Evolutionary conservation across 2,329 filamentous ascomycete species (phyloP).

Genomic region (Aureobasidium sp.): DNA sequence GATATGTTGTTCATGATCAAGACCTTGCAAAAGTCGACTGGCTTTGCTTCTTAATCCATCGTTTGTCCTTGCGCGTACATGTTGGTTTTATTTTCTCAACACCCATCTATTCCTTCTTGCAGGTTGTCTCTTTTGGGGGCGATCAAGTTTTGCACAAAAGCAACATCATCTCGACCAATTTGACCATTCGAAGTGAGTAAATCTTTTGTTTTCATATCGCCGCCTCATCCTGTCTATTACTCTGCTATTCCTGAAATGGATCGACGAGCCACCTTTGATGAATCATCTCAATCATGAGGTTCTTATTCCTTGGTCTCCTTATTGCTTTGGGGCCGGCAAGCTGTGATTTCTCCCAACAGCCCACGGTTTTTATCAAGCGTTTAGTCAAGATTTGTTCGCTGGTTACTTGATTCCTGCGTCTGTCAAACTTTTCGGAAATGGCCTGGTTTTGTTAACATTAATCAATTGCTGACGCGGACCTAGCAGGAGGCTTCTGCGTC

Average conservation of each 20-base stretch:
- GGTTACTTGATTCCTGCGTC: neutral
- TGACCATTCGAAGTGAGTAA: constrained; percentile 7
- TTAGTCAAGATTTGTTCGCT: neutral
- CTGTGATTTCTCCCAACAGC: neutral
- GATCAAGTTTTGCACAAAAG: constrained; percentile 16
- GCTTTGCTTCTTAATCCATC: neutral
- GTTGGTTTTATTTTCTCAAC: neutral
- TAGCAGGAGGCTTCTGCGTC: neutral
- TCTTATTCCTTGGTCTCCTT: neutral
- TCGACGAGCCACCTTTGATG: neutral
- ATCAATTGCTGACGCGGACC: neutral
- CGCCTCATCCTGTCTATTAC: neutral
- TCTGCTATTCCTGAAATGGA: neutral
- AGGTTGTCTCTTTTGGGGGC: neutral
- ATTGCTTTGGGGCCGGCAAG: neutral
- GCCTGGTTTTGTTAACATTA: neutral
- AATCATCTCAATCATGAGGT: neutral
- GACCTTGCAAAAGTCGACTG: constrained; percentile 4
- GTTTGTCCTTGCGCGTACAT: neutral
- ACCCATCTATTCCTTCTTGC: neutral
- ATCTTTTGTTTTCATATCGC: neutral
- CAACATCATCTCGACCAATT: constrained; percentile 9
- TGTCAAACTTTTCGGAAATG: neutral
- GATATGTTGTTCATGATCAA: constrained; percentile 11
- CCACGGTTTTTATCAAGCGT: neutral